These are phyloP conservation scores for Entophlyctis luteolus DNA, from an alignment of 192 early-diverging fungal species.

Conservation along the genomic window DNA sequence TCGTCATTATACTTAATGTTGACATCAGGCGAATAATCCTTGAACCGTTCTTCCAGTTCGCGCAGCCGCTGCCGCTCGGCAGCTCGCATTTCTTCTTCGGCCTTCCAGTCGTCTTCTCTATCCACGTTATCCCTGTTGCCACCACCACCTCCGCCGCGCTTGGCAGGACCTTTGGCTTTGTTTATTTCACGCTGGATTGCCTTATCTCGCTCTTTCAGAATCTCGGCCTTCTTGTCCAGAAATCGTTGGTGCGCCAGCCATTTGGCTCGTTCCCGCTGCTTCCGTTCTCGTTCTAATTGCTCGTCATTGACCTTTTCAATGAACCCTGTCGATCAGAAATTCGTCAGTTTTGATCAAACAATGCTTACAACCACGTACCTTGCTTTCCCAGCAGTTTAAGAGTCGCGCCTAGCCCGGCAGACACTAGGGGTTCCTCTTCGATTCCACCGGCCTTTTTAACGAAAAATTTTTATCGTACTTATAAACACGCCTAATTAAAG, in stretches of 20 bases:
- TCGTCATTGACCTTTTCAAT: constrained; percentile 63
- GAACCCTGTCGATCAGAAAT: constrained; percentile 2
- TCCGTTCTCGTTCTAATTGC: constrained; percentile 59
- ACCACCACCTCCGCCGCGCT: background rate
- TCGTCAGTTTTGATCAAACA: background rate
- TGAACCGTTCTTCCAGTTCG: constrained; percentile 67
- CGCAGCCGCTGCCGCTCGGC: constrained; percentile 37
- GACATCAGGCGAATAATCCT: constrained; percentile 86
- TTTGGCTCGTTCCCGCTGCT: constrained; percentile 53
- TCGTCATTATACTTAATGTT: constrained; percentile 90
- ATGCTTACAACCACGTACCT: no score
- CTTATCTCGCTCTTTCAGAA: constrained; percentile 68
- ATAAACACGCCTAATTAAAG: background rate
- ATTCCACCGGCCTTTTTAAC: constrained; percentile 21
- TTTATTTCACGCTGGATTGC: constrained; percentile 47
- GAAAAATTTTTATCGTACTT: constrained; percentile 1
- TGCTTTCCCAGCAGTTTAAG: constrained; percentile 76
- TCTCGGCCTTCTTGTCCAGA: constrained; percentile 50
- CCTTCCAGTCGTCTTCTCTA: constrained; percentile 59
- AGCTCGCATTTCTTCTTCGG: constrained; percentile 35
- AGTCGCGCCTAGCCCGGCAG: constrained; percentile 75
- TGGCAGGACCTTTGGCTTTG: constrained; percentile 35
- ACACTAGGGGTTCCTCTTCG: constrained; percentile 77
- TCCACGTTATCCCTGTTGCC: constrained; percentile 48
- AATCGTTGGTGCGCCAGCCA: constrained; percentile 71